Evolutionary conservation across 495 filamentous ascomycete genomes (phyloP).

Genomic region (Jackrogersella minutella): DNA sequence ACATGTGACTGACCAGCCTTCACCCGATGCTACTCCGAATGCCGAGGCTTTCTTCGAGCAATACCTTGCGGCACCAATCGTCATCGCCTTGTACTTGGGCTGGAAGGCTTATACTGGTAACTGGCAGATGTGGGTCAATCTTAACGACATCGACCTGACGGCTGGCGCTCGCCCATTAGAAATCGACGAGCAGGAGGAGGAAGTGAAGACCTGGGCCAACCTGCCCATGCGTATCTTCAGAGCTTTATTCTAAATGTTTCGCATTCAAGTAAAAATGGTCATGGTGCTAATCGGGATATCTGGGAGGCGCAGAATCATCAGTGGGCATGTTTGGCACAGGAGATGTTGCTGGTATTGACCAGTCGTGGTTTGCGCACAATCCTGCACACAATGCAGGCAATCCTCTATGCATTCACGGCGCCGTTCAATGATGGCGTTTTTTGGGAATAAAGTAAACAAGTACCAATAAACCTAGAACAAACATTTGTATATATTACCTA

Average conservation of each 20-base stretch:
- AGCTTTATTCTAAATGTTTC: constrained; percentile 44
- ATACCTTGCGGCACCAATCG: constrained; percentile 69
- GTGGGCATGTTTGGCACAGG: neutral
- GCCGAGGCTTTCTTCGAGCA: constrained; percentile 68
- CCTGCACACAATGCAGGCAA: no score
- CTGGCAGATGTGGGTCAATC: constrained; percentile 70
- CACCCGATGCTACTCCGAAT: constrained; percentile 59
- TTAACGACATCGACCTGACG: constrained; percentile 50
- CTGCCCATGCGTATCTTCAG: constrained; percentile 43
- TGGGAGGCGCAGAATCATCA: neutral
- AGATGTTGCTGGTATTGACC: no score
- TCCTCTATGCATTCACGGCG: no score
- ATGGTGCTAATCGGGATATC: neutral
- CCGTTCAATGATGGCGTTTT: no score
- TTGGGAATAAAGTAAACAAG: no score
- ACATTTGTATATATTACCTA: no score
- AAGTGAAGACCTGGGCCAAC: constrained; percentile 47
- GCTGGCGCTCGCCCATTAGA: constrained; percentile 43
- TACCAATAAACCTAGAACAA: no score
- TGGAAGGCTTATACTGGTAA: constrained; percentile 67
- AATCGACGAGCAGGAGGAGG: constrained; percentile 30
- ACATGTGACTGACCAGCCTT: constrained; percentile 51
- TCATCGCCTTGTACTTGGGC: constrained; percentile 57
- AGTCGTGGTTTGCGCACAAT: no score
- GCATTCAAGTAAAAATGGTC: neutral